phyloP scores from a whole-genome alignment of 768 basidiomycete genomes.

The Rhizopogon vesiculosus region DNA sequence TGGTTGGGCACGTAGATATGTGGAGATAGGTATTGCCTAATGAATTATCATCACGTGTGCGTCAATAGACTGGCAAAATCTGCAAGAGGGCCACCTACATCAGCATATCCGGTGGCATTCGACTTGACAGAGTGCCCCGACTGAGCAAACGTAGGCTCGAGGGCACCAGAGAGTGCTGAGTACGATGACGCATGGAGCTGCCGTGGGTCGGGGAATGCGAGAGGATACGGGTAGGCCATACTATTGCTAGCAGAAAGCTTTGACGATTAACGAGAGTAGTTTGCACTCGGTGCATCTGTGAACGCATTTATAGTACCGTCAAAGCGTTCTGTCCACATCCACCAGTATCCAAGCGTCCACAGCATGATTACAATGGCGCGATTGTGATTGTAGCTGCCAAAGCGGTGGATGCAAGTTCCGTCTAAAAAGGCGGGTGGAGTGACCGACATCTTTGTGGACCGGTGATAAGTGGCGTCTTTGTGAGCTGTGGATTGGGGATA shows the following conservation, averaged over 20 bases:
- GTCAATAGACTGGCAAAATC: not conserved
- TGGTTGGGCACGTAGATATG: constrained; percentile 6
- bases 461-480: not conserved
- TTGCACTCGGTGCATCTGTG: not conserved
- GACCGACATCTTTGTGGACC: not conserved
- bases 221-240: constrained; percentile 19
- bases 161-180: not conserved
- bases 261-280: not conserved
- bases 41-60: not conserved
- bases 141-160: not conserved
- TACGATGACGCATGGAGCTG: not conserved
- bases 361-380: not conserved
- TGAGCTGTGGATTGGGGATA: too few relatives aligned
- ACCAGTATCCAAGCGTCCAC: not conserved
- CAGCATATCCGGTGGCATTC: not conserved
- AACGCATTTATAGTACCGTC: not conserved
- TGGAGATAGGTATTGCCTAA: not conserved
- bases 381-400: not conserved
- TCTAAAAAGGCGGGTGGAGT: not conserved
- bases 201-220: constrained; percentile 14
- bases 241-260: not conserved
- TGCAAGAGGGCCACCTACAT: not conserved
- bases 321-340: not conserved
- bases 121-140: not conserved
- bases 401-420: not conserved